Evolutionary conservation across 768 basidiomycete genomes (phyloP), one percentile per base, ranked within the genome.

Genomic region (Tulasnella sp.): DNA sequence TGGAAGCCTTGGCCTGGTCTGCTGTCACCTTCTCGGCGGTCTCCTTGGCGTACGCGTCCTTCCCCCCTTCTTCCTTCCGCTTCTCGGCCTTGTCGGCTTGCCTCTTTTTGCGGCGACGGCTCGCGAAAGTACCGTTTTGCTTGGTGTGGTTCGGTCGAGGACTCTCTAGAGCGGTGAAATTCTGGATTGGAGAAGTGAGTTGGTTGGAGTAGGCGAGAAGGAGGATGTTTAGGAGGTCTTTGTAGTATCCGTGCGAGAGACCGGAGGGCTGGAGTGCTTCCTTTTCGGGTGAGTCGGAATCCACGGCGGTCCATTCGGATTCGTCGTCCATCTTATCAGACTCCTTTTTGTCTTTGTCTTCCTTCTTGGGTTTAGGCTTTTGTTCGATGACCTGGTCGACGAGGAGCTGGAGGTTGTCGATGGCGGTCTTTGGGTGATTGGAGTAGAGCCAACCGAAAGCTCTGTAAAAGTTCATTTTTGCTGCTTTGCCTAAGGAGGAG

Each of bases 171-270:
- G 82, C 72, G 73, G 44, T 28, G 60, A 84, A 81, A 1, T 11
- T 1, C 6, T 79, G 46, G 46, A 20, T 79, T 0, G 82, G 58
- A 42, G 77, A 50, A 41, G 54, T 77, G 31, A 93, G 88, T 81
- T 93, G 87, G 80, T 88, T 89, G 22, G 88, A 84, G 0, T 90
- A 87, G 16, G 90, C 91, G 41, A 94, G 87, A 5, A 90, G 88
- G 6, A 94, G 86, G 75, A 94, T 90, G 76, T 93, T 92, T 77
- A 93, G 88, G 31, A 93, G 87, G 82, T 94, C 93, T 83, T 94
- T 93, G 91, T 92, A 94, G 83, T 91, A 93, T 0, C 93, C 93
- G 75, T 94, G 93, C 5, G 88, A 81, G 28, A 82, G 77, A 44
- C 83, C 82, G 8, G 78, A 74, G 6, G 81, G 72, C 48, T 82